These are phyloP conservation scores for Maudiozyma turicensis DNA, from an alignment of 805 yeast genomes.

Conservation along the genomic window DNA sequence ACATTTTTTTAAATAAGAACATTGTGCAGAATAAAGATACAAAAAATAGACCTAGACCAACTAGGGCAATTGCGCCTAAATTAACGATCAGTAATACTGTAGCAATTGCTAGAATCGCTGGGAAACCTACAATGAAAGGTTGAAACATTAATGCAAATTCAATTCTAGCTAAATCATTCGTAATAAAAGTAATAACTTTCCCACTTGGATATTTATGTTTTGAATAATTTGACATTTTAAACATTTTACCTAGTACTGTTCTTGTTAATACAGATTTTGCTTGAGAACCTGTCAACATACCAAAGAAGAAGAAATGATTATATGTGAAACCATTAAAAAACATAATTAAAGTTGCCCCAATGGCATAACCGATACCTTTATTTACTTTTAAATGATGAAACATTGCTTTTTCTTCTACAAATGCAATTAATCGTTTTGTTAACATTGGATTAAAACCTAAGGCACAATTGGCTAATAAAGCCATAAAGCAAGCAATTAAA, in stretches of 20 bases:
- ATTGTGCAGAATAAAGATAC: slow-evolving; percentile 34
- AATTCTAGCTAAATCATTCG: slow-evolving; percentile 73
- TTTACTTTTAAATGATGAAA: slow-evolving; percentile 37
- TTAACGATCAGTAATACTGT: slow-evolving; percentile 55
- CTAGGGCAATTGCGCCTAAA: slow-evolving; percentile 63
- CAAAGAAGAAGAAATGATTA: slow-evolving; percentile 54
- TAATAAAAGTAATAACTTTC: slow-evolving; percentile 64
- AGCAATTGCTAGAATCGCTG: slow-evolving; percentile 52
- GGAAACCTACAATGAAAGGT: slow-evolving; percentile 54
- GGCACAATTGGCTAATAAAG: slow-evolving; percentile 38
- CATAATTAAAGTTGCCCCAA: slow-evolving; percentile 56
- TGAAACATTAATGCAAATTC: slow-evolving; percentile 68
- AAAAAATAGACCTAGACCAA: slow-evolving; percentile 55
- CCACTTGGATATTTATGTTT: slow-evolving; percentile 55
- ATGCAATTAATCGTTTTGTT: slow-evolving; percentile 53
- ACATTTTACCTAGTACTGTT: slow-evolving; percentile 59
- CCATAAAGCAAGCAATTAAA: slow-evolving; percentile 34
- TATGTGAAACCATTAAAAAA: slow-evolving; percentile 37
- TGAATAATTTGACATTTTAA: slow-evolving; percentile 48
- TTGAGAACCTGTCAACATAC: slow-evolving; percentile 60
- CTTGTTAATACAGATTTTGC: slow-evolving; percentile 63
- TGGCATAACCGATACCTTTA: slow-evolving; percentile 64
- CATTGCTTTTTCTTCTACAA: slow-evolving; percentile 43
- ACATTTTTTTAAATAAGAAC: slow-evolving; percentile 40
- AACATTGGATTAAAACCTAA: slow-evolving; percentile 55